Percentiles rank a stretch among this genome's conserved stretches.
phyloP scores from a whole-genome alignment of 1,139 yeast genomes.

The Wickerhamiella infanticola region DNA sequence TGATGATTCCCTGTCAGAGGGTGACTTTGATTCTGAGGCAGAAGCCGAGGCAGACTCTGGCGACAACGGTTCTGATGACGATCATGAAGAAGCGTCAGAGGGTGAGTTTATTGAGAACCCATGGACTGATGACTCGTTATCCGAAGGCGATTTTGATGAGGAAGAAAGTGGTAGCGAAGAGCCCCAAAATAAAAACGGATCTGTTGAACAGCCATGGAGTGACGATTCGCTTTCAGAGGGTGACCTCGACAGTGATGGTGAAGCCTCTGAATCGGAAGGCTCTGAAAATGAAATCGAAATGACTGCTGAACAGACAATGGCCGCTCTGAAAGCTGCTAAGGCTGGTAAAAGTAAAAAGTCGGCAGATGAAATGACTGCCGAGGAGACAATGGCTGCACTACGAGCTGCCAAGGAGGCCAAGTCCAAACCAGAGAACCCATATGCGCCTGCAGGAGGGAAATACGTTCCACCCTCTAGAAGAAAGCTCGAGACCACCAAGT shows the following conservation, averaged over 20 bases:
- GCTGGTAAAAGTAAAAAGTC: slow-evolving; percentile 4
- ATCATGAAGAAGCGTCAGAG: slow-evolving; percentile 11
- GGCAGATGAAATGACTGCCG: slow-evolving; percentile 34
- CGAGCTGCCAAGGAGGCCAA: slow-evolving; percentile 16
- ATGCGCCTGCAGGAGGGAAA: slow-evolving; percentile 50
- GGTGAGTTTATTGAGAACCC: slow-evolving; percentile 2
- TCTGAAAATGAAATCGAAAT: slow-evolving; percentile 4
- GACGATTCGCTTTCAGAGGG: slow-evolving; percentile 3
- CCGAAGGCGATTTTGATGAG: slow-evolving; percentile 11
- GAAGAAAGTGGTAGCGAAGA: neutral
- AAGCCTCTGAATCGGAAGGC: neutral
- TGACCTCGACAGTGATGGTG: neutral
- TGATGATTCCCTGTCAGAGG: slow-evolving; percentile 9
- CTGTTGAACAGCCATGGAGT: slow-evolving; percentile 4
- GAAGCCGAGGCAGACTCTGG: slow-evolving; percentile 7
- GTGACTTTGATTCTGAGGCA: slow-evolving; percentile 10
- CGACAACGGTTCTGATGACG: slow-evolving; percentile 13
- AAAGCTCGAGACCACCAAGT: slow-evolving; percentile 22
- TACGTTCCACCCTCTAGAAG: slow-evolving; percentile 83
- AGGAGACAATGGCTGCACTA: slow-evolving; percentile 13
- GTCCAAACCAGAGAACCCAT: slow-evolving; percentile 39
- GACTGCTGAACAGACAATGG: slow-evolving; percentile 14
- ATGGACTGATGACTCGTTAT: slow-evolving; percentile 7
- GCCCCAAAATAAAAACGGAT: neutral
- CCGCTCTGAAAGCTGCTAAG: slow-evolving; percentile 16